Conservation (phyloP, 139 green algal genomes). For the Pleodorina starrii region DNA sequence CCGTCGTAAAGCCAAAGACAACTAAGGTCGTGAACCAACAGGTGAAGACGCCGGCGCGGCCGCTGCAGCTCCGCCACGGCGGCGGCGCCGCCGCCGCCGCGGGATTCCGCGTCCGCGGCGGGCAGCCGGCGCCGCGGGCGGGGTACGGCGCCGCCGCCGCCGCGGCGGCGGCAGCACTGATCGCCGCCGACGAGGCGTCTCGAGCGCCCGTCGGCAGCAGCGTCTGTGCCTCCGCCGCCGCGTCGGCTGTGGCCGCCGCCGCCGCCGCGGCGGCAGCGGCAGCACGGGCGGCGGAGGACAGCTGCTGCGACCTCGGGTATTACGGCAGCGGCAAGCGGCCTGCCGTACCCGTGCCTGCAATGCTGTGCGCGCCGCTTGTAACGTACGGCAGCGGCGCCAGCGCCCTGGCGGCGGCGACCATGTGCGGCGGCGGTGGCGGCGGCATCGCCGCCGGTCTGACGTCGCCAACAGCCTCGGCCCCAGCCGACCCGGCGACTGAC, state of each 20-base stretch:
- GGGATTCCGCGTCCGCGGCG: not conserved
- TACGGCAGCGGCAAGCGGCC: not conserved
- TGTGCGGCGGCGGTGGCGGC: no score
- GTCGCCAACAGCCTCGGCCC: not conserved
- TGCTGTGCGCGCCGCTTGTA: not conserved
- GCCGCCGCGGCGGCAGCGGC: not conserved
- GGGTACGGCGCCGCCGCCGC: slow-evolving; percentile 8
- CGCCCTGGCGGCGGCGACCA: not conserved
- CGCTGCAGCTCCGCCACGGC: not conserved
- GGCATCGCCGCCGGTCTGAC: not conserved
- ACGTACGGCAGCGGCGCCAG: slow-evolving; percentile 6
- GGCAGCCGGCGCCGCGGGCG: not conserved
- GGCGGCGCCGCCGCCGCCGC: not conserved
- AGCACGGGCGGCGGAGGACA: not conserved
- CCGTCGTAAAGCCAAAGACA: not conserved
- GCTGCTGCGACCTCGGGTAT: not conserved
- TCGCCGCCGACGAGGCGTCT: not conserved
- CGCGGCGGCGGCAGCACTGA: not conserved
- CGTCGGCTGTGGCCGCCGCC: not conserved
- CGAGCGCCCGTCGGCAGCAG: not conserved
- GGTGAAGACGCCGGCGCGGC: not conserved
- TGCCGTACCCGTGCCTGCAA: not conserved
- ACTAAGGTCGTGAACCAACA: no score
- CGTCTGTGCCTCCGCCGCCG: not conserved
- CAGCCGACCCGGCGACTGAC: not conserved